Conservation (phyloP, 177 flowering plant species). For the Tripterygium wilfordii region DNA sequence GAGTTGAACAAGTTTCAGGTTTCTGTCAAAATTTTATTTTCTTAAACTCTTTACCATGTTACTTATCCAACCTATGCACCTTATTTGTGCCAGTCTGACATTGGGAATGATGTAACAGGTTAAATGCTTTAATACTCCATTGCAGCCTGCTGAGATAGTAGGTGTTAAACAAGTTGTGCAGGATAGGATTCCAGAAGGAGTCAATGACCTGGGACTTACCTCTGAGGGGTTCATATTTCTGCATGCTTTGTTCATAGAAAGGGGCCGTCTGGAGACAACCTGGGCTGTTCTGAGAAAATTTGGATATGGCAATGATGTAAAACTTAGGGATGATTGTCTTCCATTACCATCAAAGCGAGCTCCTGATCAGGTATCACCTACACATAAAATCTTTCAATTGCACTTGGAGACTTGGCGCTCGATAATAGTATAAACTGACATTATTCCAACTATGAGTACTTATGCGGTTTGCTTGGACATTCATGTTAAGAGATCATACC, state of each 20-base stretch:
- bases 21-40: background rate
- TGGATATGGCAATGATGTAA: slow-evolving; percentile 84
- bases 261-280: slow-evolving; percentile 92
- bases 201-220: slow-evolving; percentile 79
- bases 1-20: slow-evolving; percentile 99
- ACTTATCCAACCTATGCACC: background rate
- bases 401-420: too few species aligned
- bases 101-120: slow-evolving; percentile 41
- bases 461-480: too few species aligned
- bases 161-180: slow-evolving; percentile 91
- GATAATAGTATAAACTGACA: too few species aligned
- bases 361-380: slow-evolving; percentile 75
- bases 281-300: slow-evolving; percentile 96
- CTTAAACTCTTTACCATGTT: background rate
- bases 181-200: slow-evolving; percentile 82
- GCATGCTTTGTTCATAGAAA: slow-evolving; percentile 91
- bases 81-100: background rate
- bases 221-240: slow-evolving; percentile 83
- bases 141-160: slow-evolving; percentile 82
- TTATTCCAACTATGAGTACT: too few species aligned
- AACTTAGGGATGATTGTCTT: slow-evolving; percentile 63
- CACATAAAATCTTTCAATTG: too few species aligned
- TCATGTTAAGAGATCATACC: too few species aligned
- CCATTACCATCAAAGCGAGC: slow-evolving; percentile 53
- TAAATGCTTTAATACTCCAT: slow-evolving; percentile 89